Conservation (phyloP, 257 asterid genomes). For the Plantago ovata region DNA sequence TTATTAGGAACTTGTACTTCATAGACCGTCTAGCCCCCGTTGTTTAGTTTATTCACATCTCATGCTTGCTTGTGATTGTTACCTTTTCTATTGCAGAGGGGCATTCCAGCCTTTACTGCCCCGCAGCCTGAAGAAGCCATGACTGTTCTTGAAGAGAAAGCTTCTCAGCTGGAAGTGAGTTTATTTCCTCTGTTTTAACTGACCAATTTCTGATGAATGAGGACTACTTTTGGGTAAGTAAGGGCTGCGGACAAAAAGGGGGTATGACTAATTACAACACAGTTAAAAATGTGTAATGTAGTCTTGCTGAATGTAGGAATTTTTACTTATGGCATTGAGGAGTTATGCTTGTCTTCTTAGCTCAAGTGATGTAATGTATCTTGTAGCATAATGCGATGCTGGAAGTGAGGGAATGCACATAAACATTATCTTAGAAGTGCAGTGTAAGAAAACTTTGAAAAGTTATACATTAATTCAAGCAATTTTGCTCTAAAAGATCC, state of each 20-base stretch:
- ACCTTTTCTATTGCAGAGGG: conserved; percentile 32
- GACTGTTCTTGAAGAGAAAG: conserved; percentile 59
- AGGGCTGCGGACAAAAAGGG: neutral
- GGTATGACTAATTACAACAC: neutral
- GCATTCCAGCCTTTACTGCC: conserved; percentile 61
- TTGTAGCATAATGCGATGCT: neutral
- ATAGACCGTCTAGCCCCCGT: neutral
- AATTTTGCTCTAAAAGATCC: neutral
- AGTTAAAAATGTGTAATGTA: too few relatives aligned
- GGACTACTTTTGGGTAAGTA: neutral
- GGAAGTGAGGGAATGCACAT: conserved; percentile 12
- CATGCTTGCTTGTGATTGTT: conserved; percentile 11
- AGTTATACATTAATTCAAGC: neutral
- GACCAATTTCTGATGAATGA: neutral
- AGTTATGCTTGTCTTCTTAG: conserved; percentile 8
- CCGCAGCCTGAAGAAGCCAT: conserved; percentile 76
- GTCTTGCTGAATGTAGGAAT: neutral
- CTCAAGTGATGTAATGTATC: conserved; percentile 11
- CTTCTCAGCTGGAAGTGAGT: conserved; percentile 56
- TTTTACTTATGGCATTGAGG: neutral
- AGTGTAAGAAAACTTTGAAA: conserved; percentile 9
- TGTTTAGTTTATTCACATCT: conserved; percentile 9
- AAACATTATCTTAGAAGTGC: neutral
- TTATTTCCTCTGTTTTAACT: conserved; percentile 8
- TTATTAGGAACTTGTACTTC: neutral